Percentiles rank a stretch among this genome's conserved stretches.
Conservation (phyloP, 169 alveolate species). For the Eimeria brunetti region DNA sequence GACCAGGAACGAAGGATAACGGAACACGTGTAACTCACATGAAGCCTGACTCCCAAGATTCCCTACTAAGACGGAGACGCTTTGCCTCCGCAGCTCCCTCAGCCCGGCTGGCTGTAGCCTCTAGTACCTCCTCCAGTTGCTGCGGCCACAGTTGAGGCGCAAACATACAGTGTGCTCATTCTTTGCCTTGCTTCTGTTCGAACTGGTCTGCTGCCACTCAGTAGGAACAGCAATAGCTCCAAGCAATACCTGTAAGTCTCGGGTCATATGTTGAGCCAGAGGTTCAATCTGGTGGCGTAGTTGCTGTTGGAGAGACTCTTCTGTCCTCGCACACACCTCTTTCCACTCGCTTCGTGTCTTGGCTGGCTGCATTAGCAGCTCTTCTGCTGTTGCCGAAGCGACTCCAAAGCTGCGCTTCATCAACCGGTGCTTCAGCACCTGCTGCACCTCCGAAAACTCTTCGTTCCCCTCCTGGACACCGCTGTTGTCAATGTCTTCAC, state of each 20-base stretch:
- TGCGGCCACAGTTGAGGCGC: slow-evolving; percentile 25
- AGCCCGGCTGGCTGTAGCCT: slow-evolving; percentile 32
- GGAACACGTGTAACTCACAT: slow-evolving; percentile 9
- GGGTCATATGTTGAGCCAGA: slow-evolving; percentile 2
- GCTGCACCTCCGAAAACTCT: slow-evolving; percentile 41
- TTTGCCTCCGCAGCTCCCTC: slow-evolving; percentile 64
- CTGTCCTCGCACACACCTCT: slow-evolving; percentile 12
- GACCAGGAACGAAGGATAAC: neutral
- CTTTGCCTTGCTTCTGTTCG: neutral
- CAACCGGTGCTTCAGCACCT: slow-evolving; percentile 32
- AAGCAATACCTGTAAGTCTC: slow-evolving; percentile 27
- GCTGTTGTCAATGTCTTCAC: slow-evolving; percentile 14
- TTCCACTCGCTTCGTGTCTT: slow-evolving; percentile 35
- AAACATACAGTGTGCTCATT: neutral
- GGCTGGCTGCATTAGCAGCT: slow-evolving; percentile 51
- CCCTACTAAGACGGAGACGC: slow-evolving; percentile 59
- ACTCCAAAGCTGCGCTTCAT: slow-evolving; percentile 2
- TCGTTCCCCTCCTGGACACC: slow-evolving; percentile 29
- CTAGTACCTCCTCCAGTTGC: slow-evolving; percentile 59
- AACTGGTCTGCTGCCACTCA: neutral
- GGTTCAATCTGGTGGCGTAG: slow-evolving; percentile 39
- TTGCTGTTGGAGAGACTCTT: slow-evolving; percentile 53
- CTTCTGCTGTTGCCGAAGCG: slow-evolving; percentile 53
- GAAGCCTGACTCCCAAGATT: slow-evolving; percentile 65
- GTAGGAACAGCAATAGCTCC: neutral